A percentile compares a stretch with the other conserved stretches of the same genome.
phyloP scores from a whole-genome alignment of 495 filamentous ascomycete species.

The Coniosporium apollinis region DNA sequence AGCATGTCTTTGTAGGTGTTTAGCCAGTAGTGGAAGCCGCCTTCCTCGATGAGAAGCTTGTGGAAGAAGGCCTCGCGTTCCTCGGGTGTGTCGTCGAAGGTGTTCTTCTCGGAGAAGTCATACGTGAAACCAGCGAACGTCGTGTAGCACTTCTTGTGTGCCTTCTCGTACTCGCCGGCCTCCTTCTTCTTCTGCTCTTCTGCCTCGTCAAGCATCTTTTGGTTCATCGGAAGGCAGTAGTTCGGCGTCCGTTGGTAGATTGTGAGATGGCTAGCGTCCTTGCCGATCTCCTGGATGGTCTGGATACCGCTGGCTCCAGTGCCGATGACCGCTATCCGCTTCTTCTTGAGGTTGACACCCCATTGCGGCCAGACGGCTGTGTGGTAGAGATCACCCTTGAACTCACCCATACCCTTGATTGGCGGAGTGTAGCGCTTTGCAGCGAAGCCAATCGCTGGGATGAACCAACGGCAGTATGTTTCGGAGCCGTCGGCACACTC shows the following conservation, averaged over 20 bases:
- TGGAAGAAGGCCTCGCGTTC: conserved; percentile 31
- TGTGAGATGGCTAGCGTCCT: conserved; percentile 22
- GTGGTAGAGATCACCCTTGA: conserved; percentile 37
- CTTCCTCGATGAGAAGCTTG: conserved; percentile 28
- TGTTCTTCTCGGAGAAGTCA: conserved; percentile 21
- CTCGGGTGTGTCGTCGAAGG: conserved; percentile 30
- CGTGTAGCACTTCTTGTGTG: background rate
- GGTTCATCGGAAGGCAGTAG: conserved; percentile 7
- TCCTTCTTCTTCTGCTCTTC: conserved; percentile 9
- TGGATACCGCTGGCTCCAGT: conserved; percentile 43
- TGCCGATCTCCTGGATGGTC: conserved; percentile 30
- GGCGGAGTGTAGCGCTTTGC: conserved; percentile 29
- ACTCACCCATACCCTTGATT: conserved; percentile 35
- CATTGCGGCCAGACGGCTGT: conserved; percentile 42
- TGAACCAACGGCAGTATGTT: conserved; percentile 32
- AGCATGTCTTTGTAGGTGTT: conserved; percentile 34
- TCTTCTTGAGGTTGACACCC: conserved; percentile 29
- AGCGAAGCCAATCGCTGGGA: conserved; percentile 31
- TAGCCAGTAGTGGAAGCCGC: conserved; percentile 34
- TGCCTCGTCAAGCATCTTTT: conserved; percentile 9
- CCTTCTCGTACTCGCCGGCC: conserved; percentile 1
- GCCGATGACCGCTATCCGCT: conserved; percentile 38
- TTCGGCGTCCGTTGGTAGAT: conserved; percentile 38
- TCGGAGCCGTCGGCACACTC: conserved; percentile 29
- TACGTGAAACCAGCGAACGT: conserved; percentile 28